A percentile compares a stretch with the other conserved stretches of the same genome.
Conservation (phyloP, 768 basidiomycete species). For the Mycena alexandri region DNA sequence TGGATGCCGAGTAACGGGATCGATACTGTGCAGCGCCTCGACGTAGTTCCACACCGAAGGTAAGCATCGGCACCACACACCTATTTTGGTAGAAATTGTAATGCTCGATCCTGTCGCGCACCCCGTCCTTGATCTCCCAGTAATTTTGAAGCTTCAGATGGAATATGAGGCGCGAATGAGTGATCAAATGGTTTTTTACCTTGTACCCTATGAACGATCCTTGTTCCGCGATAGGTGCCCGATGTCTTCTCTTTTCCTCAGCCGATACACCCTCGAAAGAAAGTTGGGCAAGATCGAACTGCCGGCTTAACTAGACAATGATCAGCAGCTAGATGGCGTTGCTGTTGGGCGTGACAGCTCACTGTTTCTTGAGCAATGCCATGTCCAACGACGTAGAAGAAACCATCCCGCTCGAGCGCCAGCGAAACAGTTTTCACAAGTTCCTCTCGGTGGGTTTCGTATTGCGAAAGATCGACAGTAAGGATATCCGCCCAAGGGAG, state of each 20-base stretch:
- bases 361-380: constrained; percentile 45
- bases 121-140: constrained; percentile 52
- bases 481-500: constrained; percentile 52
- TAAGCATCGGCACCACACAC: constrained; percentile 24
- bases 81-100: constrained; percentile 49
- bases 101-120: constrained; percentile 51
- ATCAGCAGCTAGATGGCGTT: not conserved
- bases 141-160: constrained; percentile 48
- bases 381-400: constrained; percentile 53
- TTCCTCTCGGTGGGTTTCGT: constrained; percentile 43
- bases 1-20: constrained; percentile 47
- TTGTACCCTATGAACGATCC: constrained; percentile 54
- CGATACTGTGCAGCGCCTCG: constrained; percentile 39
- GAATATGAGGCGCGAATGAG: not conserved
- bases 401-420: constrained; percentile 50
- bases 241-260: constrained; percentile 48
- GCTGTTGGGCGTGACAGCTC: not conserved
- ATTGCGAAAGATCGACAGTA: constrained; percentile 51
- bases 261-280: constrained; percentile 47
- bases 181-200: constrained; percentile 28
- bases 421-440: constrained; percentile 46
- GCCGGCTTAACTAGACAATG: constrained; percentile 43
- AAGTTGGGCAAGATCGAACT: constrained; percentile 48
- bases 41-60: not conserved
- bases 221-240: constrained; percentile 49